Percentiles rank a stretch among this genome's conserved stretches.
Evolutionary conservation across 257 asterid genomes (phyloP).

Genomic region (Salvia rosmarinus): DNA sequence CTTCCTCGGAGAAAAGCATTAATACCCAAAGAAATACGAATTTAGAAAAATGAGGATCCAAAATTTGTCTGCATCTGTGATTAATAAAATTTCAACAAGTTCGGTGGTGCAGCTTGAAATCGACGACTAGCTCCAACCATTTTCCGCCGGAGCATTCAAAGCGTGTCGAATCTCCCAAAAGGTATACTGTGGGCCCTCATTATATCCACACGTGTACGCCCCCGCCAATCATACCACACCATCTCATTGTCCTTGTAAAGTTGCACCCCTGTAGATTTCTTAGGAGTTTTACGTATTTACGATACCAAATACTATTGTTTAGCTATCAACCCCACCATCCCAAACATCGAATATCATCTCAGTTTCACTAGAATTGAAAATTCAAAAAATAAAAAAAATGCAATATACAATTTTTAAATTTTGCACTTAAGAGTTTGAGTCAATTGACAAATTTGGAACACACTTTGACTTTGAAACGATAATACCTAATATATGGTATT

Average conservation of each 20-base stretch:
- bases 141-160: neutral
- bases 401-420: no score
- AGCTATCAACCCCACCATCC: neutral
- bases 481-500: no score
- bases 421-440: no score
- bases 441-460: no score
- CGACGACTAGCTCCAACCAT: conserved; percentile 29
- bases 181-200: conserved; percentile 43
- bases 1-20: conserved; percentile 39
- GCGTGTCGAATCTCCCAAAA: conserved; percentile 36
- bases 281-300: no score
- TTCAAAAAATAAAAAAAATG: no score
- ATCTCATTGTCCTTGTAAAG: conserved; percentile 61
- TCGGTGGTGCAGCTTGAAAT: conserved; percentile 33
- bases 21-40: neutral
- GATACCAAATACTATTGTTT: neutral
- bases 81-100: conserved; percentile 29
- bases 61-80: neutral
- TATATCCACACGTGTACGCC: conserved; percentile 42
- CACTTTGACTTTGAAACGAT: no score
- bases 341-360: no score
- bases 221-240: conserved; percentile 34
- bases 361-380: no score
- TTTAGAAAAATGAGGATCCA: neutral
- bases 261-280: neutral